phyloP scores from a whole-genome alignment of 208 protist genomes.

The Wallacemonas collosoma region DNA sequence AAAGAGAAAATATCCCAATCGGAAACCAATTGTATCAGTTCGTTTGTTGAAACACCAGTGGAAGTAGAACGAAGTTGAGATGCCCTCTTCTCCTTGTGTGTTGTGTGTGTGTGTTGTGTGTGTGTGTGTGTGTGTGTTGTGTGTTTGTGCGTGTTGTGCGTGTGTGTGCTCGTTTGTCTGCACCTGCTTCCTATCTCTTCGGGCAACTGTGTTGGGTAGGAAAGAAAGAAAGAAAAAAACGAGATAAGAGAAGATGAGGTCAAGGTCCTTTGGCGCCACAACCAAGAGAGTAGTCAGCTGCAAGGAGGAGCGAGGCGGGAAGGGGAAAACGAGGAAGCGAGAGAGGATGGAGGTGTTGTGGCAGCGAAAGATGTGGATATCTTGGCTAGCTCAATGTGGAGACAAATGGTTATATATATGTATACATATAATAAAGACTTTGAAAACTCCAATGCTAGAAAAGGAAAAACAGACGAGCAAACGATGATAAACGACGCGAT shows the following conservation, averaged over 20 bases:
- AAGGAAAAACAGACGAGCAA: neutral
- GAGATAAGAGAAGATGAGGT: neutral
- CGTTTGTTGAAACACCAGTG: no score
- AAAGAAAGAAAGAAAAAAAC: no score
- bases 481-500: neutral
- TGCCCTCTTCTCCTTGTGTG: no score
- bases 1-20: no score
- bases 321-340: slow-evolving; percentile 3
- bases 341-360: slow-evolving; percentile 8
- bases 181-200: no score
- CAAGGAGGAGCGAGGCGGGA: neutral
- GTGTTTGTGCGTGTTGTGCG: neutral
- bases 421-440: slow-evolving; percentile 3
- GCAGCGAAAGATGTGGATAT: slow-evolving; percentile 5
- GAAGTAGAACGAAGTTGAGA: no score
- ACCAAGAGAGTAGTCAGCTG: neutral
- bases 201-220: no score
- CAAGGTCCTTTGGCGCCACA: neutral
- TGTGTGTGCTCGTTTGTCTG: slow-evolving; percentile 1
- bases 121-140: slow-evolving; percentile 17
- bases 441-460: neutral
- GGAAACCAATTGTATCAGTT: no score
- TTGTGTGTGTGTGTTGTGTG: no score
- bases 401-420: slow-evolving; percentile 18
- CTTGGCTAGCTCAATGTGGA: neutral